Conservation (phyloP, 305 asterid genomes). For the Fraxinus xanthoxyloides region DNA sequence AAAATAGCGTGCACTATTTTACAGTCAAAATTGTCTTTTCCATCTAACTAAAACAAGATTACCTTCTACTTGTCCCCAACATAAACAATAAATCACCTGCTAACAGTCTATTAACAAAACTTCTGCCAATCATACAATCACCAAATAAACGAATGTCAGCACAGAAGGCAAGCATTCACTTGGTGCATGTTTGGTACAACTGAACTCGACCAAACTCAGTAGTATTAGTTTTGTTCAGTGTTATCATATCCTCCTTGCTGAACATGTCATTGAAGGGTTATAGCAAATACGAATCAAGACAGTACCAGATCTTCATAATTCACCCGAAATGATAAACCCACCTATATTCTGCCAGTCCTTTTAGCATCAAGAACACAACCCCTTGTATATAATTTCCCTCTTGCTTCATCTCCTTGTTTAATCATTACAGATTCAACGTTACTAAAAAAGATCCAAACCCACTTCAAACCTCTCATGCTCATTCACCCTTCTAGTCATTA, state of each 20-base stretch:
- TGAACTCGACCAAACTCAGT: neutral
- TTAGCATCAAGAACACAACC: neutral
- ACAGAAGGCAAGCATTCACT: conserved; percentile 23
- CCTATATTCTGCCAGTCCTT: neutral
- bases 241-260: neutral
- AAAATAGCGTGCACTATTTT: neutral
- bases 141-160: conserved; percentile 44
- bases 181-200: neutral
- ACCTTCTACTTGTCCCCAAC: neutral
- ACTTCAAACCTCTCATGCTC: neutral
- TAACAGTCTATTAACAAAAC: conserved; percentile 9
- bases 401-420: neutral
- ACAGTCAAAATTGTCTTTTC: neutral
- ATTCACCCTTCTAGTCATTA: neutral
- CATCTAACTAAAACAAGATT: neutral
- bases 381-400: neutral
- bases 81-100: conserved; percentile 7
- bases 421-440: neutral
- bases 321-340: neutral
- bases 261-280: neutral
- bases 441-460: neutral
- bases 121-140: conserved; percentile 16
- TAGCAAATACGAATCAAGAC: neutral
- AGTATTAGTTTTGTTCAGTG: neutral
- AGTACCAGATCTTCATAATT: neutral